Base-by-base conservation (phyloP, 768 basidiomycete genomes). In the Termitomyces titanicus region DNA sequence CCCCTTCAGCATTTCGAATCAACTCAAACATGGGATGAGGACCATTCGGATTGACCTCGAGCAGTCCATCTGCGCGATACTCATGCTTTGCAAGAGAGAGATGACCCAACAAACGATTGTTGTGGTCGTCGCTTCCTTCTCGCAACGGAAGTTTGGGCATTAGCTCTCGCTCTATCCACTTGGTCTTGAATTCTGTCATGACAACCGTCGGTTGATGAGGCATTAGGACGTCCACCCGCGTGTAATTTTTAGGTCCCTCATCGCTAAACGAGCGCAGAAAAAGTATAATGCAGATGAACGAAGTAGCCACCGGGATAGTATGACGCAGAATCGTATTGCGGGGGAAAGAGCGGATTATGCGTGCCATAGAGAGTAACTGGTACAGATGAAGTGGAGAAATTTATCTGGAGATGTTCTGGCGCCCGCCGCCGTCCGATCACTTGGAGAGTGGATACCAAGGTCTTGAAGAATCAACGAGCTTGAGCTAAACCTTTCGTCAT, bases 11-110 rank as follows among this genome's bases (percentile, higher is more conserved):
- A 3, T 84, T 79, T 3, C 74, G 72, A 66, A 96, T 84, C 57
- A 96, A 81, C 38, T 80, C 80, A 25, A 86, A 79, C 51, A 96
- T 94, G 3, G 94, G 94, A 67, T 96, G 92, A 3, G 68, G 62
- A 1, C 73, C 77, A 2, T 64, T 54, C 13, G 69, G 65, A 38
- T 74, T 74, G 52, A 76, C 74, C 51, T 73, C 71, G 5, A 80
- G 59, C 7, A 80, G 61, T 7, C 79, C 79, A 53, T 78, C 68
- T 1, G 61, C 29, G 12, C 68, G 70, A 61, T 74, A 77, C 1
- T 53, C 54, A 54, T 77, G 76, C 38, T 63, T 51, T 24, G 61
- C 65, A 13, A 71, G 55, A 15, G 61, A 57, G 12, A 10, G 38
- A 15, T 79, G 71, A 44, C 89, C 78, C 25, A 73, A 48, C 37